Evolutionary conservation across 495 filamentous ascomycete species (phyloP), one percentile per base, ranked within the genome.

Genomic region (Penicillium subrubescens): DNA sequence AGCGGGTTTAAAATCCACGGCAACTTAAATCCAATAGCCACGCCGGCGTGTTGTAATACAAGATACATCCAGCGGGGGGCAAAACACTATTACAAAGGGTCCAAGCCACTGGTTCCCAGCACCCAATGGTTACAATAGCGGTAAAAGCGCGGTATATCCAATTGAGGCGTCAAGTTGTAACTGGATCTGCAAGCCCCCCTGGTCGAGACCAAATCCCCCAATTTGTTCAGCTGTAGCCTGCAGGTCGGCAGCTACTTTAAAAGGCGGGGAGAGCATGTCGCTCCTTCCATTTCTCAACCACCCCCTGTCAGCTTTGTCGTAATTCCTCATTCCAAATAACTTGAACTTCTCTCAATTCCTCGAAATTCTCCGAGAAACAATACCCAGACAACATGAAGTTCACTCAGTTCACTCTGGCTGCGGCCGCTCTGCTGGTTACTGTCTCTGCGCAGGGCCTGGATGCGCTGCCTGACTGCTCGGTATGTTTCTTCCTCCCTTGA

Each of bases 381-480:
- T 4, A 44, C n/a, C 43, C 46, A 23, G 25, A 6, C 35, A 72
- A 7, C 15, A 84, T 84, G 82, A 82, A 79, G 75, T 59, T 74
- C 66, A 60, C 69, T 29, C 68, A 73, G 44, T 61, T 70, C 51
- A 33, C 65, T 53, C 57, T 81, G 15, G 68, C 73, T 41, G 60
- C 81, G 27, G 62, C 75, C 31, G 67, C 75, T 51, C 59, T 74
- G 50, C 68, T 75, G 53, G 65, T 71, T 43, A 70, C 71, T 7
- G 80, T 69, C 54, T 69, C 75, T 60, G 83, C 82, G 33, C 77
- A 82, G 62, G 70, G 75, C 21, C 61, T 82, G 55, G 64, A 62
- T 39, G 68, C 68, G 50, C 76, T 89, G 33, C 87, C 88, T 6
- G 23, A 39, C 5, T 90, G 88, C 70, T 85, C 72, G 53, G 73